Evolutionary conservation across 179 eudicot species (phyloP).

Genomic region (Pouteria campechiana): DNA sequence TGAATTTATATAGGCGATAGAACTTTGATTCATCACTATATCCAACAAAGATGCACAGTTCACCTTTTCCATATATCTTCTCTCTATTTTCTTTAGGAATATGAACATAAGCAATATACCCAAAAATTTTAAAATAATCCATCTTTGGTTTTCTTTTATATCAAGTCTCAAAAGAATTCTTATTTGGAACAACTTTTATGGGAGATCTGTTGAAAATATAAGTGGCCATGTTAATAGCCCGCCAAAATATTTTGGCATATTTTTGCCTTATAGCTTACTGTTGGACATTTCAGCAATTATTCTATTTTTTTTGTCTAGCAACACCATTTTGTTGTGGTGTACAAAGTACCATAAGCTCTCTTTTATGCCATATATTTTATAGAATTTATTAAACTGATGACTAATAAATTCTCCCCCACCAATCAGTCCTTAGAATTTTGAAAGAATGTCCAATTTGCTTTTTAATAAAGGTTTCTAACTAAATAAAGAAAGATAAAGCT

Average conservation of each 20-base stretch:
- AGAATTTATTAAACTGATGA: background rate
- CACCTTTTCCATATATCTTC: conserved; percentile 12
- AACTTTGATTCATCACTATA: conserved; percentile 13
- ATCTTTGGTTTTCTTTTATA: conserved; percentile 4
- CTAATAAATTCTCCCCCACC: conserved; percentile 2
- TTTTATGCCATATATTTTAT: background rate
- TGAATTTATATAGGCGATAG: conserved; percentile 4
- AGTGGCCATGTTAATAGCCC: background rate
- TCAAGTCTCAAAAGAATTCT: conserved; percentile 16
- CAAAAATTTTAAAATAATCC: conserved; percentile 9
- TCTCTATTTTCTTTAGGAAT: conserved; percentile 1
- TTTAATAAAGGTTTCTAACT: background rate
- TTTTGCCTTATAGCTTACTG: conserved; percentile 5
- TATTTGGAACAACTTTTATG: background rate
- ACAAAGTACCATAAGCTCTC: conserved; percentile 2
- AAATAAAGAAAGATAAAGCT: background rate
- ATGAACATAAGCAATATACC: conserved; percentile 8
- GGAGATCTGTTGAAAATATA: conserved; percentile 11
- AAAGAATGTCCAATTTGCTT: background rate
- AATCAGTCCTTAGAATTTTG: background rate
- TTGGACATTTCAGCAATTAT: conserved; percentile 13
- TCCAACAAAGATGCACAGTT: conserved; percentile 9
- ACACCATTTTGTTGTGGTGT: conserved; percentile 21
- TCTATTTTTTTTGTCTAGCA: conserved; percentile 7
- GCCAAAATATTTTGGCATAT: conserved; percentile 6